Conservation (phyloP, 768 basidiomycete species). For the Phlegmacium glaucopus region DNA sequence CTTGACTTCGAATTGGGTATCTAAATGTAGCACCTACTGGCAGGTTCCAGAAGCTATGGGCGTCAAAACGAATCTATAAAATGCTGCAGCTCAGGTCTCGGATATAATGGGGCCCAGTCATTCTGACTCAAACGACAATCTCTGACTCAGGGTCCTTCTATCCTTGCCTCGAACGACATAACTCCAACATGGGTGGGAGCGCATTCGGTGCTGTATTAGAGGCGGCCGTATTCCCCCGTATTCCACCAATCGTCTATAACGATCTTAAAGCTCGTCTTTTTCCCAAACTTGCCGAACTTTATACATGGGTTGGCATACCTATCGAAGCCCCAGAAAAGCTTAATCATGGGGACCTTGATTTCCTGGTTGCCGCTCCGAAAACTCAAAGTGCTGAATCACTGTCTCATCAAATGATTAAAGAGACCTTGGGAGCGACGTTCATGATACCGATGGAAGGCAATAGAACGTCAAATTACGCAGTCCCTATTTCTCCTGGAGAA, state of each 20-base stretch:
- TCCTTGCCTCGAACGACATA: neutral
- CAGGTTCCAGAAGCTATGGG: too few relatives aligned
- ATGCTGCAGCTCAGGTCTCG: too few relatives aligned
- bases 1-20: slow-evolving; percentile 1
- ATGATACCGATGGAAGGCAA: slow-evolving; percentile 47
- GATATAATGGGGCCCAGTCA: too few relatives aligned
- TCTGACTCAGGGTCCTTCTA: neutral
- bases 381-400: slow-evolving; percentile 12
- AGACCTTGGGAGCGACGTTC: slow-evolving; percentile 44
- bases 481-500: slow-evolving; percentile 39
- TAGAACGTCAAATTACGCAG: slow-evolving; percentile 62
- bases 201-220: slow-evolving; percentile 52
- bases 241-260: slow-evolving; percentile 53
- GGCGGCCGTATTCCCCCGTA: slow-evolving; percentile 52
- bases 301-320: slow-evolving; percentile 50
- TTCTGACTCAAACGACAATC: neutral
- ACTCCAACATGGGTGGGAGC: slow-evolving; percentile 59
- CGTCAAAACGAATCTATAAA: too few relatives aligned
- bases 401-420: slow-evolving; percentile 34
- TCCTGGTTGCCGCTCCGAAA: slow-evolving; percentile 52
- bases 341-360: slow-evolving; percentile 70
- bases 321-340: slow-evolving; percentile 61
- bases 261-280: slow-evolving; percentile 44
- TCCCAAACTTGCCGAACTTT: slow-evolving; percentile 42
- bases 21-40: too few relatives aligned